phyloP scores from a whole-genome alignment of 192 early-diverging fungal genomes.

The Ambispora gerdemannii region DNA sequence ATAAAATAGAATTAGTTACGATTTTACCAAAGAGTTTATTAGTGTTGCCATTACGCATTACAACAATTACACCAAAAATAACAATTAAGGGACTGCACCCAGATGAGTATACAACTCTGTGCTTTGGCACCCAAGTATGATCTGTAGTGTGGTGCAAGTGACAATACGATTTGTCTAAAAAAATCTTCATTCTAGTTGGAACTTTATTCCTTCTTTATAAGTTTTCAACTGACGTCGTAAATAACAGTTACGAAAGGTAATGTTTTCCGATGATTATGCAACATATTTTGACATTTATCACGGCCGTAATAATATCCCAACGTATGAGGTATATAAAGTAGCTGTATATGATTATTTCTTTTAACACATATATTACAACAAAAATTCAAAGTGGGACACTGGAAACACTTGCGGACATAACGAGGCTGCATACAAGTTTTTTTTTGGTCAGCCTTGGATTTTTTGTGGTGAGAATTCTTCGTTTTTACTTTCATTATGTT shows the following conservation, averaged over 20 bases:
- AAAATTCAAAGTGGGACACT: slow-evolving; percentile 4
- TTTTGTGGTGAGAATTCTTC: too few relatives aligned
- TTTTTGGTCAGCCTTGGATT: too few relatives aligned
- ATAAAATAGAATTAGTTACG: slow-evolving; percentile 9
- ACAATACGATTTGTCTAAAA: slow-evolving; percentile 12
- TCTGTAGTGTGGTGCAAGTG: slow-evolving; percentile 4
- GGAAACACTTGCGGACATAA: slow-evolving; percentile 14
- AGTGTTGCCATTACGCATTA: neutral
- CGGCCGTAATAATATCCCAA: slow-evolving; percentile 21
- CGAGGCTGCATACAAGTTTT: neutral
- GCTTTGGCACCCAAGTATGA: neutral
- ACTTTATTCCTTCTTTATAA: slow-evolving; percentile 5
- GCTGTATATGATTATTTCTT: slow-evolving; percentile 8
- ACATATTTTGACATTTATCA: slow-evolving; percentile 1
- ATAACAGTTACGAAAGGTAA: slow-evolving; percentile 8
- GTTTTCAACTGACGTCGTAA: neutral
- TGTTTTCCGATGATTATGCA: slow-evolving; percentile 1
- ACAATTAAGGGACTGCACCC: neutral
- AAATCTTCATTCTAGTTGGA: slow-evolving; percentile 14
- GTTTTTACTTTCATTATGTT: too few relatives aligned
- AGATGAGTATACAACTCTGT: neutral
- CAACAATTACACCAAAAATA: slow-evolving; percentile 1
- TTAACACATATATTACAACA: slow-evolving; percentile 3
- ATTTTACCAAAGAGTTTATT: slow-evolving; percentile 15
- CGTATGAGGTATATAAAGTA: slow-evolving; percentile 11